These are phyloP conservation scores for Laburnicola sp. DNA, from an alignment of 2,329 filamentous ascomycete species.

Conservation along the genomic window DNA sequence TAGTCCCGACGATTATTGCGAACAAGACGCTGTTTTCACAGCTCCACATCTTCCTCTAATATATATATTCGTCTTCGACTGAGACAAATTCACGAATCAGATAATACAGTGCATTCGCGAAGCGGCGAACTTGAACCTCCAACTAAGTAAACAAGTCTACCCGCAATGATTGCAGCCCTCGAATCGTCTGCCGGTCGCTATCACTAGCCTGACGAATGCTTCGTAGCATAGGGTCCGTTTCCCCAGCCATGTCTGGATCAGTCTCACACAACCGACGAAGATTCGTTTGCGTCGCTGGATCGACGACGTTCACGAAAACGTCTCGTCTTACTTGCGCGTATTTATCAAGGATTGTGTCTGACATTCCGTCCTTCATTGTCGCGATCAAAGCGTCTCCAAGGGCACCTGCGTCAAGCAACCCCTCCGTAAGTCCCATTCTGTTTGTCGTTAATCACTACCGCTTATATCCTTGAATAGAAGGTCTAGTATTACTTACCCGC, in stretches of 20 bases:
- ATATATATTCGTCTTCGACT: too few species aligned
- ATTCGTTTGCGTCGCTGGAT: conserved; percentile 9
- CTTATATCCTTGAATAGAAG: not conserved
- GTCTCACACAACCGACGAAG: conserved; percentile 9
- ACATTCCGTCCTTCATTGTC: conserved; percentile 1
- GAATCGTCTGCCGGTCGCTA: too few species aligned
- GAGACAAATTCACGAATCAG: too few species aligned
- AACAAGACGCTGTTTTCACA: too few species aligned
- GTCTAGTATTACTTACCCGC: conserved; percentile 3
- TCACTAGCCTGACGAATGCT: too few species aligned
- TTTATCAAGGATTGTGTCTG: conserved; percentile 1
- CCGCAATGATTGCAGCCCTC: too few species aligned
- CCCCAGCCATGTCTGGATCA: conserved; percentile 8
- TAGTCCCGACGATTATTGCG: too few species aligned
- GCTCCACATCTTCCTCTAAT: too few species aligned
- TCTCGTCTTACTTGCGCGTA: conserved; percentile 8
- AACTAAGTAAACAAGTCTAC: too few species aligned
- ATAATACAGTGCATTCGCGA: too few species aligned
- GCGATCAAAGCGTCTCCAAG: conserved; percentile 9
- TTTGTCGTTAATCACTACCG: not conserved
- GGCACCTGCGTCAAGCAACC: conserved; percentile 10
- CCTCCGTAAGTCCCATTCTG: conserved; percentile 10
- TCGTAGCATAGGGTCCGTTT: too few species aligned
- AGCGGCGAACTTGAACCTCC: too few species aligned
- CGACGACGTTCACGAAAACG: conserved; percentile 11